Conservation (phyloP, 768 basidiomycete genomes). For the Mycena amicta region DNA sequence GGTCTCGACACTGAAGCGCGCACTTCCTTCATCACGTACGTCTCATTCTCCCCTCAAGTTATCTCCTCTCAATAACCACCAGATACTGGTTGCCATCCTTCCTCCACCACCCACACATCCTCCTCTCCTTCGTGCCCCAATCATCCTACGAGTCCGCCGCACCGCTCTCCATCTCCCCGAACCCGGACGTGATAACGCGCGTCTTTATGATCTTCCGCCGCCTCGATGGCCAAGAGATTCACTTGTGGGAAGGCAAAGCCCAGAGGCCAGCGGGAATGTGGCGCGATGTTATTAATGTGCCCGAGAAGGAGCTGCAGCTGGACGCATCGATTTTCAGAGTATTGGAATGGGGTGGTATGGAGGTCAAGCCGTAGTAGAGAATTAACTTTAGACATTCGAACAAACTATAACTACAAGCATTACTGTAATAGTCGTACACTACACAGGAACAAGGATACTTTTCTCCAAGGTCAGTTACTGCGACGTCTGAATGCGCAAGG, state of each 20-base stretch:
- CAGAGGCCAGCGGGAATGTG: conserved; percentile 30
- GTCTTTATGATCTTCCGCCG: conserved; percentile 54
- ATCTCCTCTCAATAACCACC: not conserved
- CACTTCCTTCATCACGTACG: conserved; percentile 50
- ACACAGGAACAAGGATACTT: too few relatives aligned
- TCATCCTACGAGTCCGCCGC: conserved; percentile 44
- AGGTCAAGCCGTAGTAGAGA: conserved; percentile 29
- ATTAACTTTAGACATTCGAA: too few relatives aligned
- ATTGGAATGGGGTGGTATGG: conserved; percentile 53
- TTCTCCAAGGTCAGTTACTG: too few relatives aligned
- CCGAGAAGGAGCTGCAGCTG: conserved; percentile 29
- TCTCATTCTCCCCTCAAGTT: not conserved
- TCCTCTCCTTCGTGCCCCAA: conserved; percentile 50
- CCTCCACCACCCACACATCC: conserved; percentile 40
- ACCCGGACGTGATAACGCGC: conserved; percentile 45
- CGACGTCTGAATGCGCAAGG: not conserved
- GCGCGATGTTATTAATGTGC: conserved; percentile 37
- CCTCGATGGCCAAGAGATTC: conserved; percentile 28
- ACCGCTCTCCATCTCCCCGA: conserved; percentile 38
- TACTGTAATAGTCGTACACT: too few relatives aligned
- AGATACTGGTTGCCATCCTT: conserved; percentile 50
- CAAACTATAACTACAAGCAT: too few relatives aligned
- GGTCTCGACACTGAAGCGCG: conserved; percentile 45
- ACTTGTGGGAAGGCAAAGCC: conserved; percentile 29
- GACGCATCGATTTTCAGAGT: conserved; percentile 35